phyloP scores from a whole-genome alignment of 805 yeast species.

The Candida anglica region DNA sequence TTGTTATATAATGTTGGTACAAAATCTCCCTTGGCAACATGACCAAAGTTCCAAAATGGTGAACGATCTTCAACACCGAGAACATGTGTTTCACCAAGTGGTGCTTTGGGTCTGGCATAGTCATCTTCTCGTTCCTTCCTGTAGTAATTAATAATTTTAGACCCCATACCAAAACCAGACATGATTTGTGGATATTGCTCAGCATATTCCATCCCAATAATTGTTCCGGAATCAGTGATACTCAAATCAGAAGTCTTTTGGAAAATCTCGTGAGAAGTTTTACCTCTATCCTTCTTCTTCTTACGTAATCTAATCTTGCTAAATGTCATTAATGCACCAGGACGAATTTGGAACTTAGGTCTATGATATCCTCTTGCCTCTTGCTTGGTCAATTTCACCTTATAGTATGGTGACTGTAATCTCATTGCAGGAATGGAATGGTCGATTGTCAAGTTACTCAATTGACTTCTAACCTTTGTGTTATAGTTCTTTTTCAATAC shows the following conservation, averaged over 20 bases:
- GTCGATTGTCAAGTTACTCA: slow-evolving; percentile 86
- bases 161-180: slow-evolving; percentile 93
- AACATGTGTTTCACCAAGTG: slow-evolving; percentile 92
- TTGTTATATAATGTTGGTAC: slow-evolving; percentile 93
- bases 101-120: slow-evolving; percentile 77
- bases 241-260: slow-evolving; percentile 71
- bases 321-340: slow-evolving; percentile 74
- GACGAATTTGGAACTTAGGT: slow-evolving; percentile 67
- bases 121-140: slow-evolving; percentile 81
- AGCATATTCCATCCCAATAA: slow-evolving; percentile 80
- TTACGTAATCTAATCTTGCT: slow-evolving; percentile 74
- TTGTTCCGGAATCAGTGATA: slow-evolving; percentile 74
- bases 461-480: slow-evolving; percentile 86
- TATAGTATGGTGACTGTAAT: slow-evolving; percentile 87
- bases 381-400: slow-evolving; percentile 63
- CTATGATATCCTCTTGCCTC: slow-evolving; percentile 80
- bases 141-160: slow-evolving; percentile 88
- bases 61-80: slow-evolving; percentile 94
- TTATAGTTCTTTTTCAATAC: slow-evolving; percentile 80
- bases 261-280: slow-evolving; percentile 71
- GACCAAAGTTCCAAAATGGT: slow-evolving; percentile 98
- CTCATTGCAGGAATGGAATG: slow-evolving; percentile 86
- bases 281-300: slow-evolving; percentile 85
- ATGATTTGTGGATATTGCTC: slow-evolving; percentile 84
- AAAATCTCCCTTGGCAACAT: slow-evolving; percentile 88